These are phyloP conservation scores for Plantago major DNA, from an alignment of 257 asterid genomes.

Conservation along the genomic window DNA sequence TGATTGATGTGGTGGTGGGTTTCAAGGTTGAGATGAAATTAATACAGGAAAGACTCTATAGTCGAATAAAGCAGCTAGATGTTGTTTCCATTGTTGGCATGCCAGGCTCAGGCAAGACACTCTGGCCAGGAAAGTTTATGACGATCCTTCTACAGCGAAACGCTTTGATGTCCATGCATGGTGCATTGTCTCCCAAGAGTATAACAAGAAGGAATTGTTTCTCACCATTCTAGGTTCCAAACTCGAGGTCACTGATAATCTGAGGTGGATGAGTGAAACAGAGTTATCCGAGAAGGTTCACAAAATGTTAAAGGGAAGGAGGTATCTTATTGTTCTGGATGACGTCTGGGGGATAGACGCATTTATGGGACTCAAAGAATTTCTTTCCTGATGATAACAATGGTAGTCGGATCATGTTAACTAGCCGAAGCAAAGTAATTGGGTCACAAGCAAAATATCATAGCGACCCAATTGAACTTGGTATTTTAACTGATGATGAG, in stretches of 20 bases:
- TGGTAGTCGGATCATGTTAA: too few species aligned
- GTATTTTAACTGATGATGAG: too few species aligned
- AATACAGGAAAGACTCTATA: not conserved
- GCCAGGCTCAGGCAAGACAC: not conserved
- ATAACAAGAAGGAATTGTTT: not conserved
- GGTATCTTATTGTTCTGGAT: not conserved
- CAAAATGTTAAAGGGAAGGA: not conserved
- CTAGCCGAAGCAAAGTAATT: too few species aligned
- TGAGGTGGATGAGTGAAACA: not conserved
- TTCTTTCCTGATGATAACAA: not conserved
- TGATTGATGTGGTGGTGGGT: slow-evolving; percentile 1
- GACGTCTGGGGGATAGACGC: not conserved
- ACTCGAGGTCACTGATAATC: not conserved
- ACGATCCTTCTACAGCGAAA: not conserved
- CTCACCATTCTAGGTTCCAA: not conserved
- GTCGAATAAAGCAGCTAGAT: not conserved
- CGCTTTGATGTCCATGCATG: not conserved
- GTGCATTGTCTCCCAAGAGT: not conserved
- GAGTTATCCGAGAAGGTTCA: not conserved
- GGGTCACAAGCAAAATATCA: too few species aligned
- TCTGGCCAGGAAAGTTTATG: not conserved
- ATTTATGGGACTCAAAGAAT: not conserved
- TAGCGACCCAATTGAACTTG: too few species aligned
- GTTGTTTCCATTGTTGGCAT: slow-evolving; percentile 2
- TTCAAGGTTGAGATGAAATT: not conserved